Base-by-base conservation (phyloP, 2,329 filamentous ascomycete species). In the Exophiala oligosperma region DNA sequence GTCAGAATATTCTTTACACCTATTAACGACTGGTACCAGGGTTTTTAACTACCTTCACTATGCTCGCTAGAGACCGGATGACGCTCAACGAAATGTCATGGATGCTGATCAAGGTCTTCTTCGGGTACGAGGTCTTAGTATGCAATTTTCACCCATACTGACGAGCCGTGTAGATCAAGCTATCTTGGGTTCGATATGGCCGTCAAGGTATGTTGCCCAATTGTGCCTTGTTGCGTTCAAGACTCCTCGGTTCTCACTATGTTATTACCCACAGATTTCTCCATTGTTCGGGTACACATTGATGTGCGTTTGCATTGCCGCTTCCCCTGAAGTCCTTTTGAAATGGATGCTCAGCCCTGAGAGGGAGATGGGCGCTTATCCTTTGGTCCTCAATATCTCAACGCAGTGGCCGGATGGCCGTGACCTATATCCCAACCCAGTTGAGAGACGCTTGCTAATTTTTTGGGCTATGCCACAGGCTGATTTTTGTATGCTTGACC, bases 21-120 rank as follows among this genome's bases (percentile, higher is more conserved):
- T 41, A 11, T 4, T 38, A 12, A 56, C 26, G n/a, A 48, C 46
- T 11, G 5, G 4, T 56, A 56, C 60, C 62, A 83, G 85, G 92
- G 48, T 97, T 97, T 73, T 76, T 96, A 35, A 96, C 92, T 0
- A 96, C 91, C 2, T 85, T 86, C 64, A 82, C 81, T 3, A 77
- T 86, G 69, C 76, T 86, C 44, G 83, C 83, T 38, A 76, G 83
- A 62, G 82, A 82, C 64, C 76, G 78, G 59, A 80, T 84, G 68
- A 81, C 77, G 29, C 75, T 81, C 35, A 72, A 75, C 47, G 72
- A 84, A 63, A 85, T 85, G 79, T 82, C 82, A 46, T 85, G 81
- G 78, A 78, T 84, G 40, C 69, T 85, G 61, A 77, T 85, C 63
- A 83, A 85, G 61, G 83, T 86, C 32, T 86, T 86, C 72, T 85